phyloP scores from a whole-genome alignment of 139 green algal species.

The Nannochloris sp. region DNA sequence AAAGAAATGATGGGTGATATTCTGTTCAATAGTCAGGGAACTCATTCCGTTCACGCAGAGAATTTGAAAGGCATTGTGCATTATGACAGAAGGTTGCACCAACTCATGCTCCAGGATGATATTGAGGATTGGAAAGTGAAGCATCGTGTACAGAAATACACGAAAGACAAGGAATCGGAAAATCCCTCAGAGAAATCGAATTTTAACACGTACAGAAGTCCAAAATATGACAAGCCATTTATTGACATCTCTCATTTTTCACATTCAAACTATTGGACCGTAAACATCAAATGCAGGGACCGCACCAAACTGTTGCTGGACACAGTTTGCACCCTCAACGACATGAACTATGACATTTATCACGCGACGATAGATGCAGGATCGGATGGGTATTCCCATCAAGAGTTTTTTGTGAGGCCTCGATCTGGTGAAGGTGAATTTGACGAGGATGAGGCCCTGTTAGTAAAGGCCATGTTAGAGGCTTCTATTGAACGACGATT shows the following conservation, averaged over 20 bases:
- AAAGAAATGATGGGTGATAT: conserved; percentile 56
- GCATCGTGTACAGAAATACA: not conserved
- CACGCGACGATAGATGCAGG: conserved; percentile 82
- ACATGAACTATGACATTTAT: conserved; percentile 90
- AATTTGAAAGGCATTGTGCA: conserved; percentile 60
- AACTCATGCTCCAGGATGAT: conserved; percentile 77
- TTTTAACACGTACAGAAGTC: conserved; percentile 16
- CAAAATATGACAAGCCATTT: conserved; percentile 39
- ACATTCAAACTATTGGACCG: conserved; percentile 71
- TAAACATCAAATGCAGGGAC: conserved; percentile 78
- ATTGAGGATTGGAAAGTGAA: not conserved
- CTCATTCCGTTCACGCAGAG: conserved; percentile 2
- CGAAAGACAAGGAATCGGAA: not conserved
- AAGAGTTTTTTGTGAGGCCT: conserved; percentile 53
- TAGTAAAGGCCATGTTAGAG: conserved; percentile 65
- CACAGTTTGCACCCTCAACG: conserved; percentile 76
- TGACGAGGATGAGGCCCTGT: conserved; percentile 38
- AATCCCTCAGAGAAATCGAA: not conserved
- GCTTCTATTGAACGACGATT: conserved; percentile 54
- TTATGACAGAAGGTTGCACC: conserved; percentile 84
- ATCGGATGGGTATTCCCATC: conserved; percentile 30
- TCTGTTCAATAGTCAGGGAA: conserved; percentile 30
- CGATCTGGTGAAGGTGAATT: conserved; percentile 14
- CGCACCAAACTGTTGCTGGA: conserved; percentile 79
- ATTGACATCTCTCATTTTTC: conserved; percentile 55